Evolutionary conservation across 208 protist genomes (phyloP), one percentile per base, ranked within the genome.

Genomic region (Trypanosomatidae sp.): DNA sequence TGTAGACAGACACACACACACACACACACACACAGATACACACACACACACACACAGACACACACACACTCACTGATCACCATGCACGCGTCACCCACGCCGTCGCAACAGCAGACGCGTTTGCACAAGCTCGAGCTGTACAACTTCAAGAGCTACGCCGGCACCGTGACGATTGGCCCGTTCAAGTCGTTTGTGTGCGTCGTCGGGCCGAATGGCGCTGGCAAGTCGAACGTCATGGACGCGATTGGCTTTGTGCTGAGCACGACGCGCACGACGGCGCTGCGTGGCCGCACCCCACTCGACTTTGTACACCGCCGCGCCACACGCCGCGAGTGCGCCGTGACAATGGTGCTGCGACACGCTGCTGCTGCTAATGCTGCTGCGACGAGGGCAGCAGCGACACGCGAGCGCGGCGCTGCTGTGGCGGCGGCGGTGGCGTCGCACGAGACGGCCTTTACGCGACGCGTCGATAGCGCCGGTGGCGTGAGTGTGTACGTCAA

Each of bases 181-280:
- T 98, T 99, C 56, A 78, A 88, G 47, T 61, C 96, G 33, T 99
- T 99, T 54, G 96, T 92, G n/a, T 96, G 95, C 50, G 85, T 99
- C 21, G 98, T 99, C 43, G 98, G 98, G 0, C 97, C 98, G 18
- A 99, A 99, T 75, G 98, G 98, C 30, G 61, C 81, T 10, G 98
- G 97, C 43, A 99, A 99, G 62, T 97, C 86, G 6, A 99, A 99
- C 66, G 35, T 98, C n/a, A 99, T 99, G 94, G 98, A 99, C 58
- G 97, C 97, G 7, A 74, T 99, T 13, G 82, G 74, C 40, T 99
- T 99, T 60, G 97, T 98, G 10, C 56, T 99, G n/a, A 94, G 94
- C 33, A 63, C 71, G 23, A 66, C 75, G 33, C 55, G 74, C 16
- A 42, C 48, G 3, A 53, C 57, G 4, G 50, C 55, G 27, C 61